Base-by-base conservation (phyloP, 1,284 basidiomycete genomes). In the Wolfiporia cocos region DNA sequence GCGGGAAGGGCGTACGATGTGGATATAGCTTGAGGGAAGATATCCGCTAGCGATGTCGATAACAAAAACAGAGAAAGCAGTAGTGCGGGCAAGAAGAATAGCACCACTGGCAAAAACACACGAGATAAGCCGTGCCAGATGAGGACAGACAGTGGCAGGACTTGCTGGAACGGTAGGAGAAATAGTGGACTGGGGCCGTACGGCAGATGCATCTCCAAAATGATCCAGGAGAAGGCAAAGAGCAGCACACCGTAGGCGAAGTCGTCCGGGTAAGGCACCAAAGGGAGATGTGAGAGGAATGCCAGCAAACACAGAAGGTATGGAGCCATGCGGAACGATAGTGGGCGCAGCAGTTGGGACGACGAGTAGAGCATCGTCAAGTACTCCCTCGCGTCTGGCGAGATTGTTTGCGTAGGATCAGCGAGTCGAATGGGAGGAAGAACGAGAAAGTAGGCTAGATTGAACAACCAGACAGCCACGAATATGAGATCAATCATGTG, bases 61-160 rank as follows among this genome's bases (percentile, higher is more conserved):
- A 73, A 54, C 26, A 77, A 56, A 49, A 67, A 67, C n/a, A 63
- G 51, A 5, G 68, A 58, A 10, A 73, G 38, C 14, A 76, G 34
- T 19, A 73, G 51, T 4, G 64, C 61, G 0, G 76, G 76, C 9
- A 73, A 47, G 56, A 74, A 76, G 53, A 73, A 75, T 5, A 66
- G 34, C 11, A 70, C 38, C 5, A 67, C 55, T 2, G 74, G 71
- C 15, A 61, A 45, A 40, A 72, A 52, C n/a, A 70, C 57, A 15
- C 55, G 56, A 1, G 54, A 53, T 19, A 73, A 44, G 14, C 67
- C 63, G 33, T 61, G 55, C 37, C 52, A 57, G 3, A 77, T 49
- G 23, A 77, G 58, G 9, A 63, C 56, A 1, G 69, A 62, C n/a
- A 77, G 59, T 2, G 76, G 73, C 10, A 78, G 55, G 10, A 55